These are phyloP conservation scores for Schrenkiella parvula DNA, from an alignment of 345 rosid species.

Conservation along the genomic window DNA sequence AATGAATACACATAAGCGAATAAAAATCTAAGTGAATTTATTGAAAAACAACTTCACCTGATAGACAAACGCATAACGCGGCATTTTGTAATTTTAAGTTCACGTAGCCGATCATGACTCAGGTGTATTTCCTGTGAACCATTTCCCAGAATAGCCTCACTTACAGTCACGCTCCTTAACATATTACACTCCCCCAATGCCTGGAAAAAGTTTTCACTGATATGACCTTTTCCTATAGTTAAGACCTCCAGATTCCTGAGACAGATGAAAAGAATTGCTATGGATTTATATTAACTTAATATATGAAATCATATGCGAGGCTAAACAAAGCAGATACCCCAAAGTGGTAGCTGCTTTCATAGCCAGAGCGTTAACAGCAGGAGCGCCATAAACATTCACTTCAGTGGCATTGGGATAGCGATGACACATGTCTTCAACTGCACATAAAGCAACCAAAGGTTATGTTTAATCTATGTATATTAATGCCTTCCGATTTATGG, in stretches of 20 bases:
- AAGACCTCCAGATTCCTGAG: conserved; percentile 76
- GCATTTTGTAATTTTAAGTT: conserved; percentile 78
- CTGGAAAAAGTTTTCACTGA: conserved; percentile 72
- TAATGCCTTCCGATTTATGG: neutral
- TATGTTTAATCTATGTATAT: neutral
- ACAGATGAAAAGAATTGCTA: conserved; percentile 11
- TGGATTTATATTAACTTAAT: neutral
- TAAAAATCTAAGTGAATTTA: neutral
- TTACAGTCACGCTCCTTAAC: conserved; percentile 69
- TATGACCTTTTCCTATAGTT: conserved; percentile 68
- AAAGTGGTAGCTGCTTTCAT: conserved; percentile 68
- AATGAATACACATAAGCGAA: conserved; percentile 18
- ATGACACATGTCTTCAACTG: conserved; percentile 87
- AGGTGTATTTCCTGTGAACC: conserved; percentile 79
- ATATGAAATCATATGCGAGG: neutral
- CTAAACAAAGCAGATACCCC: conserved; percentile 41
- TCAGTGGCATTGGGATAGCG: conserved; percentile 89
- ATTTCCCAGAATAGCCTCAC: conserved; percentile 70
- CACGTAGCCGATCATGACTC: conserved; percentile 71
- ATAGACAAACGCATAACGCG: conserved; percentile 80
- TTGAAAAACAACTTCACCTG: conserved; percentile 45
- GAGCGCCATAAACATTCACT: conserved; percentile 67
- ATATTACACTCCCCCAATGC: conserved; percentile 70
- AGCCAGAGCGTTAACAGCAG: conserved; percentile 57
- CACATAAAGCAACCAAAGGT: conserved; percentile 8